A percentile compares a stretch with the other conserved stretches of the same genome.
Conservation (phyloP, 2,329 filamentous ascomycete genomes). For the Diatrype stigma region DNA sequence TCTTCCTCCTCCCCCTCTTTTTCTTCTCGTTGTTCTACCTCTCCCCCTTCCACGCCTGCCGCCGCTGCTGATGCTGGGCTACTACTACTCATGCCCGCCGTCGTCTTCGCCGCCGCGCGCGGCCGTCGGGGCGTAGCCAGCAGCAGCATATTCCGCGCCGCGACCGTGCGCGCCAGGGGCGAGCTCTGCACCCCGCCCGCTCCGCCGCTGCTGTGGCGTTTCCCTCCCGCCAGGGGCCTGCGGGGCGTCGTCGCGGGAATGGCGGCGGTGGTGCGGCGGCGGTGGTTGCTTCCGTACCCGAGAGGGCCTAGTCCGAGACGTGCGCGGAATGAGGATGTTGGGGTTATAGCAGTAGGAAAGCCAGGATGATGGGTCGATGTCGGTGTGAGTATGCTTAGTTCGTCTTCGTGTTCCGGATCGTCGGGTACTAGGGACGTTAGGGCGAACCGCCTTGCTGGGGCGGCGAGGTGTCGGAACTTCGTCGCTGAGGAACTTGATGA, state of each 20-base stretch:
- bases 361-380: not conserved
- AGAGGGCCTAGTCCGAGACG: not conserved
- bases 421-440: constrained; percentile 21
- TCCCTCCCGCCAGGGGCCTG: no score
- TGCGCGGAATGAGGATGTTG: not conserved
- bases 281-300: not conserved
- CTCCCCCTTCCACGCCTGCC: constrained; percentile 13
- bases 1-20: not conserved
- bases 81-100: not conserved
- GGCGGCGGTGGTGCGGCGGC: not conserved
- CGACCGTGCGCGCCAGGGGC: constrained; percentile 20
- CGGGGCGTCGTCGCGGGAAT: no score
- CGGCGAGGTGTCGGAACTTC: not conserved
- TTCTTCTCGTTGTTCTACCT: not conserved
- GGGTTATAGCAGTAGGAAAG: not conserved
- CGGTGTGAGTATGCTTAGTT: constrained; percentile 14
- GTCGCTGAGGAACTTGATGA: constrained; percentile 2
- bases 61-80: not conserved
- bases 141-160: constrained; percentile 10
- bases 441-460: constrained; percentile 10
- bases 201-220: not conserved
- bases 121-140: constrained; percentile 14
- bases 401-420: constrained; percentile 18
- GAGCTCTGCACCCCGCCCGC: constrained; percentile 19
- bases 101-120: not conserved